Percentiles rank a stretch among this genome's conserved stretches.
phyloP scores from a whole-genome alignment of 2,329 filamentous ascomycete species.

The Phialemoniopsis sp. region DNA sequence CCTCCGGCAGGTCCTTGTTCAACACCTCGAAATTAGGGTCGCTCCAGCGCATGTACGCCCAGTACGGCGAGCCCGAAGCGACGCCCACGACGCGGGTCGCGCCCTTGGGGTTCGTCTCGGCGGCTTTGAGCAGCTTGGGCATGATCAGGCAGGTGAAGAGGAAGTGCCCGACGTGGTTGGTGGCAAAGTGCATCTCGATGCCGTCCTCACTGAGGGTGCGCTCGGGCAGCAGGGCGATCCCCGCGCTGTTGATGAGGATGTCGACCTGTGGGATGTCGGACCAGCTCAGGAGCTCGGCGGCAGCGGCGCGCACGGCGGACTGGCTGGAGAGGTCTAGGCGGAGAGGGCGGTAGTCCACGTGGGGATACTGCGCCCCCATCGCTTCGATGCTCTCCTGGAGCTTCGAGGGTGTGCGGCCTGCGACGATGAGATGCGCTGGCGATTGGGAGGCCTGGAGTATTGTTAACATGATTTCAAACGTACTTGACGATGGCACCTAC shows the following conservation, averaged over 20 bases:
- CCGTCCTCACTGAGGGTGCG: conserved; percentile 28
- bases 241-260: conserved; percentile 36
- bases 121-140: conserved; percentile 33
- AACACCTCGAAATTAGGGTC: conserved; percentile 26
- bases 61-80: conserved; percentile 19
- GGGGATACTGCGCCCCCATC: conserved; percentile 11
- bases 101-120: conserved; percentile 16
- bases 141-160: conserved; percentile 42
- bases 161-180: conserved; percentile 48
- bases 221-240: conserved; percentile 24
- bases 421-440: conserved; percentile 2
- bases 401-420: not conserved
- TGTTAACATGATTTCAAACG: not conserved
- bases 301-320: conserved; percentile 27
- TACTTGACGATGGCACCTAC: conserved; percentile 14
- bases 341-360: conserved; percentile 21
- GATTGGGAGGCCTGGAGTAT: conserved; percentile 2
- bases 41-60: conserved; percentile 23
- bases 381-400: too few relatives aligned
- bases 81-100: conserved; percentile 35
- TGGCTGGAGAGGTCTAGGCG: conserved; percentile 30
- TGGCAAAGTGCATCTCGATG: conserved; percentile 37
- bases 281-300: conserved; percentile 23
- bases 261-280: conserved; percentile 22
- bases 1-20: conserved; percentile 23